Evolutionary conservation across 2,329 filamentous ascomycete species (phyloP).

Genomic region (Ustulina deusta): DNA sequence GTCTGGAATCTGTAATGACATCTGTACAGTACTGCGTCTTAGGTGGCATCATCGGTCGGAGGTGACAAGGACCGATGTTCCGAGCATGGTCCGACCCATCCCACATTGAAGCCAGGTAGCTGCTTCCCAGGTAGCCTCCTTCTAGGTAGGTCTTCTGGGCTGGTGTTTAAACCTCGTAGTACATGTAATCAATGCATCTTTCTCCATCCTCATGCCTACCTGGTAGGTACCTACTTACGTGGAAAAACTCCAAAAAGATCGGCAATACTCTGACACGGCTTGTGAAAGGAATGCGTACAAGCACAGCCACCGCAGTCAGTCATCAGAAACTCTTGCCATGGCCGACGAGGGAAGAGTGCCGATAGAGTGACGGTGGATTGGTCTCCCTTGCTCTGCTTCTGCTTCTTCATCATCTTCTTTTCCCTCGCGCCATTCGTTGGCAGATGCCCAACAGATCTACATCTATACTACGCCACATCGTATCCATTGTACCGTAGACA

Average conservation of each 20-base stretch:
- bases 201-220: not conserved
- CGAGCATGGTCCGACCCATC: too few relatives aligned
- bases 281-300: not conserved
- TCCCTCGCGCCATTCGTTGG: not conserved
- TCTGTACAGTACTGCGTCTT: constrained; percentile 1
- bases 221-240: not conserved
- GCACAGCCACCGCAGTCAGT: not conserved
- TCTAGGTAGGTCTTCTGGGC: not conserved
- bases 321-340: not conserved
- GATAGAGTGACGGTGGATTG: too few relatives aligned
- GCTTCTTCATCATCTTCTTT: too few relatives aligned
- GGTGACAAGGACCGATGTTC: not conserved
- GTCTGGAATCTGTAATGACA: not conserved
- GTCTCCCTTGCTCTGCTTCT: too few relatives aligned
- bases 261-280: not conserved
- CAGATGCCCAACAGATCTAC: not conserved
- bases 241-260: not conserved
- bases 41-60: constrained; percentile 23
- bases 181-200: not conserved
- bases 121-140: not conserved
- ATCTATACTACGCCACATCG: not conserved
- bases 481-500: not conserved
- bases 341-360: too few relatives aligned
- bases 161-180: too few relatives aligned
- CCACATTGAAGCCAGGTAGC: not conserved